These are phyloP conservation scores for Phlegmacium glaucopus DNA, from an alignment of 768 basidiomycete genomes.

Conservation along the genomic window DNA sequence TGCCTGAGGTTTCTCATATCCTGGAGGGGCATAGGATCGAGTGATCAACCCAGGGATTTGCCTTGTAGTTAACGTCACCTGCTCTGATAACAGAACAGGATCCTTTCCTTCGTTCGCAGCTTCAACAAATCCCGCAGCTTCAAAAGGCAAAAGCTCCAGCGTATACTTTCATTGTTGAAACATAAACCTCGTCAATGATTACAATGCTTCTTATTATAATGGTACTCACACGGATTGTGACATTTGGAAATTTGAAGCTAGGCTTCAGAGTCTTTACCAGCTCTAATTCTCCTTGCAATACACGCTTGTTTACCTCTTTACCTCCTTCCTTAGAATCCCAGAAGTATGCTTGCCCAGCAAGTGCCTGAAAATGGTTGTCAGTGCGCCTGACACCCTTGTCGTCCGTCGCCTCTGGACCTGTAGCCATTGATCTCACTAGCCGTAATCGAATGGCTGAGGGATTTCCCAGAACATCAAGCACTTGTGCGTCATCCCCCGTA, in stretches of 20 bases:
- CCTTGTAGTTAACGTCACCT: constrained; percentile 36
- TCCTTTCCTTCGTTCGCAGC: constrained; percentile 10
- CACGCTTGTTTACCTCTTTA: constrained; percentile 27
- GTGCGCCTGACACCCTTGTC: constrained; percentile 34
- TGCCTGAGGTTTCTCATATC: constrained; percentile 39
- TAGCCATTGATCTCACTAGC: constrained; percentile 44
- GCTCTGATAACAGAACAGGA: constrained; percentile 18
- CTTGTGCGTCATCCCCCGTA: constrained; percentile 39
- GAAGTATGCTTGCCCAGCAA: constrained; percentile 42
- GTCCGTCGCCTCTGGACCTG: constrained; percentile 45
- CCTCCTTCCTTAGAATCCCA: constrained; percentile 46
- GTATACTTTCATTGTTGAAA: constrained; percentile 32
- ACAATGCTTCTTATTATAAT: background rate
- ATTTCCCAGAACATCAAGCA: constrained; percentile 45
- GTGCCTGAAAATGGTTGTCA: constrained; percentile 43
- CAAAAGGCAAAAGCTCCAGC: constrained; percentile 39
- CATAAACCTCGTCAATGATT: background rate
- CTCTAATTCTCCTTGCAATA: constrained; percentile 49
- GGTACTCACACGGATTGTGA: constrained; percentile 43
- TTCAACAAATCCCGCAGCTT: constrained; percentile 39
- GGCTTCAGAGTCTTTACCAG: constrained; percentile 43
- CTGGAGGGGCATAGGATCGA: constrained; percentile 50
- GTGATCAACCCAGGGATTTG: constrained; percentile 36
- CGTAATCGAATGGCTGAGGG: constrained; percentile 38
- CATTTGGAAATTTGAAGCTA: constrained; percentile 35